These are phyloP conservation scores for Naganishia friedmannii DNA, from an alignment of 768 basidiomycete genomes.

Conservation along the genomic window DNA sequence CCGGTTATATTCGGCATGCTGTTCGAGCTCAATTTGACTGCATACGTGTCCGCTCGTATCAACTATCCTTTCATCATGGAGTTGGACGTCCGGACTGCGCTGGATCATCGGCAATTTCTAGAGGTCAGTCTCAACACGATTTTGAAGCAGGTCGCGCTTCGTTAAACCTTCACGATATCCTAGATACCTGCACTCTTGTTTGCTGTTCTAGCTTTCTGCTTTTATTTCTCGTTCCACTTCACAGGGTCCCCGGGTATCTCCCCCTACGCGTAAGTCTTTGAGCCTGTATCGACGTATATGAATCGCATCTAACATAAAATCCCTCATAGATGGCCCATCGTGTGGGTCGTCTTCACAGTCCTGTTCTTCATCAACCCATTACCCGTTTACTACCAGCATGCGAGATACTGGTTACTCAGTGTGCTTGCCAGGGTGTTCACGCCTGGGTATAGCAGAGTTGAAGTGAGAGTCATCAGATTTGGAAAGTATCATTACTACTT, in stretches of 20 bases:
- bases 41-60: constrained; percentile 72
- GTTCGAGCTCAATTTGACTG: constrained; percentile 76
- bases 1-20: constrained; percentile 73
- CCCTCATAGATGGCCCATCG: constrained; percentile 49
- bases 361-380: constrained; percentile 72
- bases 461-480: constrained; percentile 56
- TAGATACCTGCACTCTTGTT: constrained; percentile 81
- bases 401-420: constrained; percentile 77
- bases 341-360: constrained; percentile 69
- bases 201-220: constrained; percentile 68
- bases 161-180: background rate
- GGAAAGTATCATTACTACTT: background rate
- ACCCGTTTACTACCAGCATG: constrained; percentile 62
- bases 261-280: constrained; percentile 60
- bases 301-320: background rate
- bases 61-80: constrained; percentile 67
- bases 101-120: constrained; percentile 76
- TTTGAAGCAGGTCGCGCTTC: background rate
- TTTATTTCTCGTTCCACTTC: constrained; percentile 75
- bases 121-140: constrained; percentile 55
- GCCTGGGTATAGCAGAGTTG: constrained; percentile 70
- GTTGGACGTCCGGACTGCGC: constrained; percentile 65
- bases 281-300: background rate
- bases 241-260: constrained; percentile 60
- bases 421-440: constrained; percentile 63